These are phyloP conservation scores for Alternaria gansuensis DNA, from an alignment of 2,329 filamentous ascomycete genomes.

Conservation along the genomic window DNA sequence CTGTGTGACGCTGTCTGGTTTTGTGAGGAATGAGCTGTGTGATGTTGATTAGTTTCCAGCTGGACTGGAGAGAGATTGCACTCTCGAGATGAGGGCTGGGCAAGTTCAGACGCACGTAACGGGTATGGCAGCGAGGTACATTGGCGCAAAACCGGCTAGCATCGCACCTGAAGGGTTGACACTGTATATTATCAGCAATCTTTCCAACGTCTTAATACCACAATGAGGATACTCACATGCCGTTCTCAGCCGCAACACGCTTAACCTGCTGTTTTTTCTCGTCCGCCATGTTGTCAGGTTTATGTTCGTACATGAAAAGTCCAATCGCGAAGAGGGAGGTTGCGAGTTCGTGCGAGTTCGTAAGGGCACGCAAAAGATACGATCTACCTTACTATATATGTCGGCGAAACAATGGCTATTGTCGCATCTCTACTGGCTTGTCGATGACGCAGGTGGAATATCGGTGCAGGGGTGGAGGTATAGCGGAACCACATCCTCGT, in stretches of 20 bases:
- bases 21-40: slow-evolving; percentile 29
- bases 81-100: neutral
- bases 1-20: slow-evolving; percentile 31
- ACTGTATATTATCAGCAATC: slow-evolving; percentile 12
- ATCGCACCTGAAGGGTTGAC: slow-evolving; percentile 30
- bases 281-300: slow-evolving; percentile 26
- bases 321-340: neutral
- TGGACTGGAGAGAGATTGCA: too few relatives aligned
- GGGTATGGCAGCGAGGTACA: slow-evolving; percentile 35
- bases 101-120: slow-evolving; percentile 25
- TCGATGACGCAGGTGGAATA: slow-evolving; percentile 18
- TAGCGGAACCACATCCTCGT: slow-evolving; percentile 9
- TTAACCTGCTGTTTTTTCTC: slow-evolving; percentile 33
- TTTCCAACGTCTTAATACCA: too few relatives aligned
- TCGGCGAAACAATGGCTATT: neutral
- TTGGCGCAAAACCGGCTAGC: slow-evolving; percentile 27
- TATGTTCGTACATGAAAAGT: neutral
- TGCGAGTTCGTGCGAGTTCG: neutral
- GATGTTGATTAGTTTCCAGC: neutral
- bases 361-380: neutral
- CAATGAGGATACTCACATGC: slow-evolving; percentile 25
- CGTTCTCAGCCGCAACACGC: slow-evolving; percentile 27
- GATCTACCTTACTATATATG: slow-evolving; percentile 3
- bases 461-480: neutral
- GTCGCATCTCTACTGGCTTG: slow-evolving; percentile 1